Conservation (phyloP, 23 red algal species). For the Agarophyton chilense region DNA sequence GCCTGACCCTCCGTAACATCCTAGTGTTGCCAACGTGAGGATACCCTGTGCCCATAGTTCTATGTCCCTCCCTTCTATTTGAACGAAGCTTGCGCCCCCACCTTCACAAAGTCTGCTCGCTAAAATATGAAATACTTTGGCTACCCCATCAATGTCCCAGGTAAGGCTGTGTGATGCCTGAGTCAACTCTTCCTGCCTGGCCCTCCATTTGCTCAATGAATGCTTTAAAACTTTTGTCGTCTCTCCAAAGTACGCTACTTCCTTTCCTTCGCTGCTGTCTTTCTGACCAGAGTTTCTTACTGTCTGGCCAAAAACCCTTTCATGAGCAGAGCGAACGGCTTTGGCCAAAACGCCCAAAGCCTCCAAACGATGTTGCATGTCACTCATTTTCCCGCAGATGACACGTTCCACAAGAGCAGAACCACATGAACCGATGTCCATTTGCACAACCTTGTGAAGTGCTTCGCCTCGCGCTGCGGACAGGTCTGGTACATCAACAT, state of each 20-base stretch:
- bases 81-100: slow-evolving; percentile 53
- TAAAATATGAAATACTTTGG: slow-evolving; percentile 42
- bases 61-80: slow-evolving; percentile 34
- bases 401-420: slow-evolving; percentile 31
- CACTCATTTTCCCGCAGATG: slow-evolving; percentile 36
- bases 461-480: slow-evolving; percentile 12
- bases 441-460: slow-evolving; percentile 19
- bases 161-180: background rate
- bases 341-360: slow-evolving; percentile 17
- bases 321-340: slow-evolving; percentile 23
- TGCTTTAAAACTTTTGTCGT: background rate
- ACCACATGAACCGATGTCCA: slow-evolving; percentile 60
- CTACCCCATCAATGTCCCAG: slow-evolving; percentile 40
- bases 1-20: slow-evolving; percentile 8
- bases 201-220: slow-evolving; percentile 8
- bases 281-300: background rate
- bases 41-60: slow-evolving; percentile 55
- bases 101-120: slow-evolving; percentile 46
- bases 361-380: slow-evolving; percentile 37
- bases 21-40: slow-evolving; percentile 40
- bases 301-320: background rate
- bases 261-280: background rate
- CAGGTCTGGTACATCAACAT: slow-evolving; percentile 9
- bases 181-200: background rate
- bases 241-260: background rate